Evolutionary conservation across 257 asterid genomes (phyloP), one percentile per base, ranked within the genome.

Genomic region (Mentha longifolia): DNA sequence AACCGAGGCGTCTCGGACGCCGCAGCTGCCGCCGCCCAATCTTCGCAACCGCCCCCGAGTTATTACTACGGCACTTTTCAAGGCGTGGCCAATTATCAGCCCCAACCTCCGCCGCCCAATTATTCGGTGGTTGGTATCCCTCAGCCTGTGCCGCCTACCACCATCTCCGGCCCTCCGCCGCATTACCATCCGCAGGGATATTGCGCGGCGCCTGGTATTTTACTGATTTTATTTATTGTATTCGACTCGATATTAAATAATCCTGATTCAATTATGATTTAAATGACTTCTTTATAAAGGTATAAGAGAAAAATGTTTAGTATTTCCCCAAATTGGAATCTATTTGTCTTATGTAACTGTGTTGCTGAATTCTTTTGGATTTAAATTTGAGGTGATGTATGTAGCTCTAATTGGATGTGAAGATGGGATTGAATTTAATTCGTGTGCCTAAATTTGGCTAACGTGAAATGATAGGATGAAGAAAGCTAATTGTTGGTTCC

Each of bases 41-140:
- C 78, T 37, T 72, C 81, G 69, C 81, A 65, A 17, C 80, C 80
- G 61, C 83, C 88, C 59, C 77, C 60, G 33, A 82, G 80, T 57
- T 76, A 83, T 71, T 83, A 86, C 68, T 91, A 90, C 70, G 98
- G 98, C 3, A 88, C 98, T 33, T 93, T 93, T 67, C 96, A 93
- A 82, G 98, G 98, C 30, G 97, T 93, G 55, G 95, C 92, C 6
- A 92, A 86, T 76, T 84, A 90, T 74, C 92, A 76, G 14, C 90
- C 79, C 42, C 83, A 79, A 7, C 79, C 82, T 28, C 80, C 88
- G 62, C 85, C 90, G 35, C 78, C 83, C 65, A 35, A 89, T 66
- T 89, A 85, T 25, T 82, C 82, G 50, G 92, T 85, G 66, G 55
- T 87, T 16, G 98, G 98, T 62, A 75, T 89, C 68, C 98, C 98